Evolutionary conservation across 2,329 filamentous ascomycete genomes (phyloP), one percentile per base, ranked within the genome.

Genomic region (Venturia pyrina): DNA sequence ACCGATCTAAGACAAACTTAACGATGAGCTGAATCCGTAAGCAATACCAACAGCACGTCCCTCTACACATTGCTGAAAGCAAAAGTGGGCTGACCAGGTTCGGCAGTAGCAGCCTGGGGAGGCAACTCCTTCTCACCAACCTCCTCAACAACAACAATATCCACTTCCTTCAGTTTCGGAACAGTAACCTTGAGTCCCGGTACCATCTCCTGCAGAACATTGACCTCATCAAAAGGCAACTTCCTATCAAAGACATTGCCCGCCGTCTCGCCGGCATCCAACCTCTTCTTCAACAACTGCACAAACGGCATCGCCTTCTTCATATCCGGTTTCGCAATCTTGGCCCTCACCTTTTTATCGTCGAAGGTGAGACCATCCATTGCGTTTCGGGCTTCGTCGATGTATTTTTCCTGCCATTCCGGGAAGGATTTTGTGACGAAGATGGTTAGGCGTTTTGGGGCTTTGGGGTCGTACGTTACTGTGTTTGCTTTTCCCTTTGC

Each of bases 261-360:
- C 1, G 85, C 79, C 17, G 93, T 86, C 68, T 90, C 89, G 62
- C 83, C 82, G 46, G 75, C 74, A 66, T 91, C 82, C 66, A 99
- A 84, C 64, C 90, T 86, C 76, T 85, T 90, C 87, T 97, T 97
- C 67, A 98, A 81, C 7, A 76, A 79, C 79, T 98, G 93, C 62
- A 97, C 88, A 73, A 97, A 98, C 0, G 95, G 95, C 93, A 98
- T 98, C 2, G 92, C 93, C 80, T 96, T 95, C 86, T 98, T 99
- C 84, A 92, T 91, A 78, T 96, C 90, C 73, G 91, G 82, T 81
- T 96, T 96, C 70, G 86, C 87, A 66, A 97, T 88, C 73, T 87
- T 85, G 70, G 86, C 87, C 72, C 87, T 90, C 60, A 97, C 81
- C 66, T 85, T 86, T 81, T 96, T 96, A 75, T 96, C 90, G 73